Conservation (phyloP, 2,329 filamentous ascomycete genomes). For the Aspergillus sergii region DNA sequence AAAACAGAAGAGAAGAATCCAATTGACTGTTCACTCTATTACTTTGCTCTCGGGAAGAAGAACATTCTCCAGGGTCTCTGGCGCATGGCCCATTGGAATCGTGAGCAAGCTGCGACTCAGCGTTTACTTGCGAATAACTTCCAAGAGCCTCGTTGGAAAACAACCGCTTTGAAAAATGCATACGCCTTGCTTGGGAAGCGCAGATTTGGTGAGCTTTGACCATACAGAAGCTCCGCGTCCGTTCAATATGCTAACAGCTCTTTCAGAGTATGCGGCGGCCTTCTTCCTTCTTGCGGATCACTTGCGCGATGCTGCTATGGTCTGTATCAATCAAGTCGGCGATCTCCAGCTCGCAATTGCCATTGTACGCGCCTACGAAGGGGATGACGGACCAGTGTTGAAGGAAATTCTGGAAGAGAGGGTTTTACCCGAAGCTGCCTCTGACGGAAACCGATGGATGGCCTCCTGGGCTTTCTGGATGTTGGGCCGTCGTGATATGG, state of each 20-base stretch:
- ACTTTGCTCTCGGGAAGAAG: constrained; percentile 89
- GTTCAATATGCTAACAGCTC: constrained; percentile 6
- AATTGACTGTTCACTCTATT: constrained; percentile 86
- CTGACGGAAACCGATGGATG: constrained; percentile 87
- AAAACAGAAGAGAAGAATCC: constrained; percentile 86
- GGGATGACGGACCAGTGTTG: constrained; percentile 75
- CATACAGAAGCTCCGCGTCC: not conserved
- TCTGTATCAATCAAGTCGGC: constrained; percentile 82
- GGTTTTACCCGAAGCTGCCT: constrained; percentile 74
- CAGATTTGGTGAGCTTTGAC: constrained; percentile 68
- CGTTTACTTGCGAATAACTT: constrained; percentile 90
- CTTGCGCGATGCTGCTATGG: constrained; percentile 79
- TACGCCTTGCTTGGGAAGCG: constrained; percentile 91
- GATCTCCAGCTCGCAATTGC: constrained; percentile 90
- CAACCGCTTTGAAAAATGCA: constrained; percentile 89
- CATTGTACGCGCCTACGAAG: constrained; percentile 84
- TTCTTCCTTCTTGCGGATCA: constrained; percentile 92
- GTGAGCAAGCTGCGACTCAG: constrained; percentile 79
- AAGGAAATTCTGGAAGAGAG: constrained; percentile 75
- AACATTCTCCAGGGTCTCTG: constrained; percentile 85
- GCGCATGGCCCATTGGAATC: constrained; percentile 90
- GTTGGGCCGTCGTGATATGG: constrained; percentile 77
- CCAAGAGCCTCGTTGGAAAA: constrained; percentile 80
- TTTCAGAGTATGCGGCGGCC: constrained; percentile 84
- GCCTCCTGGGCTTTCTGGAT: constrained; percentile 97